Percentiles rank a stretch among this genome's conserved stretches.
phyloP scores from a whole-genome alignment of 2,329 filamentous ascomycete genomes.

The Aspergillus tanneri region DNA sequence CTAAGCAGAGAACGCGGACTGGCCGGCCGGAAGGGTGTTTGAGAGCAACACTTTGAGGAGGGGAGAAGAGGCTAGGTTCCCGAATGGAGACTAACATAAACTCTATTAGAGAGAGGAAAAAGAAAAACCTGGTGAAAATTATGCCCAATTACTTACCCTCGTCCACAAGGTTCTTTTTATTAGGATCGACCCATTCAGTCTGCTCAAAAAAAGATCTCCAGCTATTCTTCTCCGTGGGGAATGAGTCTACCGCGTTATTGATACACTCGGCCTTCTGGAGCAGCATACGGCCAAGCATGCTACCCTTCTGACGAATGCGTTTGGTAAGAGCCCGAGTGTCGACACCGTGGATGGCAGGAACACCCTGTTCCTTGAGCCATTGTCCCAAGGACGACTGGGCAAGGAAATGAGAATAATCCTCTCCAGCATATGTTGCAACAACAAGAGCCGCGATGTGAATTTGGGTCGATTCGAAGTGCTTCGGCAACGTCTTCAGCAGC shows the following conservation, averaged over 20 bases:
- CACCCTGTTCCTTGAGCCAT: conserved; percentile 94
- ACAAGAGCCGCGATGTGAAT: conserved; percentile 94
- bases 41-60: conserved; percentile 66
- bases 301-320: conserved; percentile 87
- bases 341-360: conserved; percentile 92
- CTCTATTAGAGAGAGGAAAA: conserved; percentile 45
- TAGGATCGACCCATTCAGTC: conserved; percentile 87
- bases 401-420: conserved; percentile 93
- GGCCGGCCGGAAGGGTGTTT: conserved; percentile 85
- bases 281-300: conserved; percentile 90
- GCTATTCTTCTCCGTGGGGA: conserved; percentile 43
- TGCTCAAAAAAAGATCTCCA: conserved; percentile 68
- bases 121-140: no score
- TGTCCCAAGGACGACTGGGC: conserved; percentile 84
- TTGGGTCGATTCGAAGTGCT: conserved; percentile 86
- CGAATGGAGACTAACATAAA: conserved; percentile 75
- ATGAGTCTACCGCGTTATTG: conserved; percentile 36
- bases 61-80: conserved; percentile 80
- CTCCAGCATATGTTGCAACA: conserved; percentile 85
- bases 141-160: conserved; percentile 68
- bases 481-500: conserved; percentile 79
- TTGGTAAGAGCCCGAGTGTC: conserved; percentile 94
- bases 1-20: conserved; percentile 85
- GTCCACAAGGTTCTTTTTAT: conserved; percentile 86
- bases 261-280: conserved; percentile 61